Evolutionary conservation across 2,329 filamentous ascomycete genomes (phyloP).

Genomic region (Paecilomyces sp.): DNA sequence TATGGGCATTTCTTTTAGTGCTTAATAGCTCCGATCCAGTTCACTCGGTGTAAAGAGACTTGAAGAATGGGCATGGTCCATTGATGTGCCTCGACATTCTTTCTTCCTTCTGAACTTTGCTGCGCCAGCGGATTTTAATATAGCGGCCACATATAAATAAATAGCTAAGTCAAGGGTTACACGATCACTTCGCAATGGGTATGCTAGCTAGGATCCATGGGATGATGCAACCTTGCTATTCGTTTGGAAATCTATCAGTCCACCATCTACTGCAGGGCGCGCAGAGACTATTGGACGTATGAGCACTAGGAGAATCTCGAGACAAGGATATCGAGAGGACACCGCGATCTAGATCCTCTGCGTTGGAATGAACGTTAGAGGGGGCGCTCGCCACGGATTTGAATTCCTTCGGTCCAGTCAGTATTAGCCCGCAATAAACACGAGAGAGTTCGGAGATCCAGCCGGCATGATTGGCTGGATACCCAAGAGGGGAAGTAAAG

Average conservation of each 20-base stretch:
- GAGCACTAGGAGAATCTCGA: background rate
- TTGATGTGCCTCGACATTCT: background rate
- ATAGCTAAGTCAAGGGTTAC: background rate
- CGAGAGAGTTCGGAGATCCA: background rate
- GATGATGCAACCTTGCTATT: background rate
- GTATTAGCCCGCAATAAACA: background rate
- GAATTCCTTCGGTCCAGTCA: background rate
- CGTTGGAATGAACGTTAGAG: background rate
- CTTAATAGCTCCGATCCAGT: background rate
- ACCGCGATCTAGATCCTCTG: background rate
- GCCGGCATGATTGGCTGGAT: background rate
- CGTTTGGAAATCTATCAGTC: background rate
- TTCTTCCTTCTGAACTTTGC: background rate
- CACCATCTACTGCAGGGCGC: background rate
- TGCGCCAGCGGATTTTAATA: background rate
- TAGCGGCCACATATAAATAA: background rate
- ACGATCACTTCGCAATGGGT: background rate
- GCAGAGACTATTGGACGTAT: background rate
- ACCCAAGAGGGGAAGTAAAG: background rate
- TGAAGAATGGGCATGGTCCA: background rate
- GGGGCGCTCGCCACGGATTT: background rate
- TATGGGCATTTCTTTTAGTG: background rate
- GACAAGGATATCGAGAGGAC: background rate
- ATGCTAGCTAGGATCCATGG: background rate
- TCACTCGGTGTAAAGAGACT: background rate